Percentiles rank a stretch among this genome's conserved stretches.
Conservation (phyloP, 345 rosid species). For the Gynandropsis gynandra region DNA sequence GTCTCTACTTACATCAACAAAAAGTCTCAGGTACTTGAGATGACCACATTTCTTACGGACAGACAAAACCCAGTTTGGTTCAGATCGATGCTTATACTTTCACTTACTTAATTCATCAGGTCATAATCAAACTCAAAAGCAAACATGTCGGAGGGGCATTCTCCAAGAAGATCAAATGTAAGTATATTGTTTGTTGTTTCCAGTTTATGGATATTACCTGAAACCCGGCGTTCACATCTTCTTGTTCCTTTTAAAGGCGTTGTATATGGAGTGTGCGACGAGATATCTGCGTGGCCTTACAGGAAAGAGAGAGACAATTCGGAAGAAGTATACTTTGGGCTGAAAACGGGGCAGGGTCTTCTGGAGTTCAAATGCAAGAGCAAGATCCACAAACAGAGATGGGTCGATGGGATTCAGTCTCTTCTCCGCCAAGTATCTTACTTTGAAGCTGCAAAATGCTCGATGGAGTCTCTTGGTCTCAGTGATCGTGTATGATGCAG, state of each 20-base stretch:
- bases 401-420: constrained; percentile 70
- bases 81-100: constrained; percentile 12
- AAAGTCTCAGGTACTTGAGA: constrained; percentile 26
- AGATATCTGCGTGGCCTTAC: constrained; percentile 79
- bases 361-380: constrained; percentile 83
- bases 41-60: constrained; percentile 5
- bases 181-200: constrained; percentile 6
- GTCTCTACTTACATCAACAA: constrained; percentile 28
- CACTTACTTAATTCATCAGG: constrained; percentile 22
- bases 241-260: constrained; percentile 36
- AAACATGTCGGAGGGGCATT: constrained; percentile 34
- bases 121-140: constrained; percentile 35
- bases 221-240: constrained; percentile 12
- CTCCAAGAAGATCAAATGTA: constrained; percentile 33
- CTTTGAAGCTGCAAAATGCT: constrained; percentile 41
- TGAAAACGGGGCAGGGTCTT: constrained; percentile 90
- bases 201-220: constrained; percentile 8
- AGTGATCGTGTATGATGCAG: constrained; percentile 27
- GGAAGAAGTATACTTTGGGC: constrained; percentile 77
- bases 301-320: constrained; percentile 67
- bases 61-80: constrained; percentile 13
- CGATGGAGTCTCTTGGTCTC: constrained; percentile 48
- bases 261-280: constrained; percentile 77
- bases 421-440: constrained; percentile 60
- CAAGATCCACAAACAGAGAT: constrained; percentile 76